Evolutionary conservation across 2,329 filamentous ascomycete species (phyloP).

Genomic region (Aspergillus viridinutans): DNA sequence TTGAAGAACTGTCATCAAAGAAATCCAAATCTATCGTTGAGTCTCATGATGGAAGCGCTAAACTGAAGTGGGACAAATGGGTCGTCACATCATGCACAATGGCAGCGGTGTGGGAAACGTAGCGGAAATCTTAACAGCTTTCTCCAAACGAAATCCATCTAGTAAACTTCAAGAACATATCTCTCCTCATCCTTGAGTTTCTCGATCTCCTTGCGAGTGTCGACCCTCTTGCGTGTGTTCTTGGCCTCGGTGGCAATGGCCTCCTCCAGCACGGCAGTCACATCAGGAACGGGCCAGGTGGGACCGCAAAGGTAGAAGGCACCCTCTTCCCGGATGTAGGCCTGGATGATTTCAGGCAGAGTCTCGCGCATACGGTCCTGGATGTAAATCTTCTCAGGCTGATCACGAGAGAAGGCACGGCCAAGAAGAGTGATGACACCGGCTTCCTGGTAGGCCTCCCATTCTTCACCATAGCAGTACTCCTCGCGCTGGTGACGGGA

Average conservation of each 20-base stretch:
- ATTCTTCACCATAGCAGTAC: slow-evolving; percentile 98
- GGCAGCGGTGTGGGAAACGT: not conserved
- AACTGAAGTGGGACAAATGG: slow-evolving; percentile 15
- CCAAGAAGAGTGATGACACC: slow-evolving; percentile 93
- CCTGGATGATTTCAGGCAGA: slow-evolving; percentile 72
- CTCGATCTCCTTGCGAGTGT: slow-evolving; percentile 88
- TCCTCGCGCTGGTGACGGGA: slow-evolving; percentile 96
- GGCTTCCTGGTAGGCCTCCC: slow-evolving; percentile 95
- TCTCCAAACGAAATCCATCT: slow-evolving; percentile 27
- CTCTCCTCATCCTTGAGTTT: slow-evolving; percentile 89
- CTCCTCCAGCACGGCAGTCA: slow-evolving; percentile 90
- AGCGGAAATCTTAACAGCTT: not conserved
- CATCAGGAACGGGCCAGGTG: slow-evolving; percentile 97
- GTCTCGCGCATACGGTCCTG: slow-evolving; percentile 96
- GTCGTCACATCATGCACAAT: slow-evolving; percentile 5
- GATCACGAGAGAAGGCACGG: slow-evolving; percentile 91
- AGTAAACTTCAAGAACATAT: slow-evolving; percentile 97
- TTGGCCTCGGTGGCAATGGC: slow-evolving; percentile 75
- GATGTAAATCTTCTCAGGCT: slow-evolving; percentile 98
- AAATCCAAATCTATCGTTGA: not conserved
- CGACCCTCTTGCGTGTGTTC: slow-evolving; percentile 68
- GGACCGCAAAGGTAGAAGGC: slow-evolving; percentile 97
- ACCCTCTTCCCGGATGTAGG: slow-evolving; percentile 82
- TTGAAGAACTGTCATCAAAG: not conserved
- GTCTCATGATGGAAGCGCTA: slow-evolving; percentile 13